Base-by-base conservation (phyloP, 2,329 filamentous ascomycete species). In the Byssoonygena ceratinophila region DNA sequence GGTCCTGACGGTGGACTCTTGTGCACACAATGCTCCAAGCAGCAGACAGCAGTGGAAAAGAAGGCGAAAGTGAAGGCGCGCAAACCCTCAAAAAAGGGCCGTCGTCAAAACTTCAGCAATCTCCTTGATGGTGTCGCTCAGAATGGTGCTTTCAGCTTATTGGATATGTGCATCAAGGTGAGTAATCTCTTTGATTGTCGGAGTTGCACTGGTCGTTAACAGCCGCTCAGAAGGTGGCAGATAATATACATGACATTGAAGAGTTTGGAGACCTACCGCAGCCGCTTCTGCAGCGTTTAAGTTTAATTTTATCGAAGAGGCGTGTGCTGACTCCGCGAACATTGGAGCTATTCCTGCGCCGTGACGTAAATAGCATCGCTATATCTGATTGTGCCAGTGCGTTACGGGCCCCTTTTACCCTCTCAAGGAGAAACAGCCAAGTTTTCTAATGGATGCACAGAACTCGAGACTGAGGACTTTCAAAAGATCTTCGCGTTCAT, bases 1-100 rank as follows among this genome's bases (percentile, higher is more conserved):
- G 88, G 86, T 0, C 85, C 87, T 0, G 76, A 84, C n/a, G 90
- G 90, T 3, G 88, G 88, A 14, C 74, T 97, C n/a, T 74, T 96
- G 1, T 97, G 91, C 64, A 76, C 77, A 2, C 81, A 85, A 20
- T 97, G 91, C 63, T 85, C 87, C 20, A 89, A 85, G 61, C 80
- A 87, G 56, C 68, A 85, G 47, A 78, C 79, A 37, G 83, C 86
- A 57, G 80, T 84, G 22, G 76, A 80, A 53, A 83, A 84, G 53
- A 71, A 68, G 52, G 57, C 61, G 46, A 77, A 76, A 58, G 74
- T 76, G 58, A 75, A 82, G 64, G 76, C 79, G 59, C 61, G 70
- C 55, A 69, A 74, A 36, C 66, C 76, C 46, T 78, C 77, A 18
- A 78, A 80, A 46, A 78, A 75, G 23, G 79, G 77, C 51, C 81